Conservation (phyloP, 2,329 filamentous ascomycete species). For the Aspergillus aculeatus region DNA sequence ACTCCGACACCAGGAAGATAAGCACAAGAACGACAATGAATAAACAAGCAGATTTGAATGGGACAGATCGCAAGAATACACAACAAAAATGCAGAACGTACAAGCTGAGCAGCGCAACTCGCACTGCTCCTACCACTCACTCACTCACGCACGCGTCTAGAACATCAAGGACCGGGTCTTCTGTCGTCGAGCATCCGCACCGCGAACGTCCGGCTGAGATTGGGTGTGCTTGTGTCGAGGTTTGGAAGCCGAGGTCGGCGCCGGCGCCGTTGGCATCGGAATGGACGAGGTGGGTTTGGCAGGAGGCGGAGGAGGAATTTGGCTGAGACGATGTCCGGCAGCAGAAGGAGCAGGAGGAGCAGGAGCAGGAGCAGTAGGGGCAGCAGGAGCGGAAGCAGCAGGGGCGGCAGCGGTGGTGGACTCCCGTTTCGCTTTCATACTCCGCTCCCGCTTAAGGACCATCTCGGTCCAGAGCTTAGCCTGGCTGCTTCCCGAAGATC, state of each 20-base stretch:
- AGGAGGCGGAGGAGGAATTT: slow-evolving; percentile 23
- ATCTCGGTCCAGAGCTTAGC: slow-evolving; percentile 62
- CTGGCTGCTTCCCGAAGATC: slow-evolving; percentile 43
- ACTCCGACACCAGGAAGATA: slow-evolving; percentile 13
- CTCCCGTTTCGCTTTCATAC: slow-evolving; percentile 33
- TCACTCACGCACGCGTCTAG: slow-evolving; percentile 20
- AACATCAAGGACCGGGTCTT: slow-evolving; percentile 45
- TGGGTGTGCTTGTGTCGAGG: slow-evolving; percentile 42
- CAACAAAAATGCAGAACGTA: neutral
- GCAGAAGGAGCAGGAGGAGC: slow-evolving; percentile 7
- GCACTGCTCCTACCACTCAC: neutral
- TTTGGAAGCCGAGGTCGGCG: slow-evolving; percentile 28
- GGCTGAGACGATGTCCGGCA: slow-evolving; percentile 25
- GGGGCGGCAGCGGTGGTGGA: slow-evolving; percentile 1
- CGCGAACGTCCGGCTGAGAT: slow-evolving; percentile 40
- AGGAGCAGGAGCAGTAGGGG: neutral
- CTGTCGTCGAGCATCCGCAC: slow-evolving; percentile 38
- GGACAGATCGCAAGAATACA: neutral
- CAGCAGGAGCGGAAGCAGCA: neutral
- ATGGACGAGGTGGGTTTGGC: slow-evolving; percentile 24
- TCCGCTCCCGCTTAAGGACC: slow-evolving; percentile 52
- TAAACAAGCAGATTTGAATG: neutral
- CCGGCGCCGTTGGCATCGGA: slow-evolving; percentile 28
- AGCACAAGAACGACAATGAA: slow-evolving; percentile 5
- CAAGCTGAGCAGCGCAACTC: neutral